Percentiles rank a stretch among this genome's conserved stretches.
These are phyloP conservation scores for Nicotiana attenuata DNA, from an alignment of 257 asterid genomes.

Conservation along the genomic window DNA sequence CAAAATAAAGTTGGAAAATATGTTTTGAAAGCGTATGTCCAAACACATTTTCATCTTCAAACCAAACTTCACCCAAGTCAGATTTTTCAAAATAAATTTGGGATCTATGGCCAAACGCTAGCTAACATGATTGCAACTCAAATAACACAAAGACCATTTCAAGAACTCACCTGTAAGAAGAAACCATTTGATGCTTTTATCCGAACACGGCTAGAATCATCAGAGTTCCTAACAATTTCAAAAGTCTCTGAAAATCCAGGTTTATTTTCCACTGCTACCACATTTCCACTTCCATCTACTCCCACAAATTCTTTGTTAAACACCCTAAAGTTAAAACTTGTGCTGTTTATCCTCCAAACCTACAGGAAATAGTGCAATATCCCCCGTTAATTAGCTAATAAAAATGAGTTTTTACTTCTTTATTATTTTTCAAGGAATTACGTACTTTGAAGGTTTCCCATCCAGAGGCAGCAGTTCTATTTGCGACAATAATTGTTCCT, in stretches of 20 bases:
- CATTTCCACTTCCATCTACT: constrained; percentile 17
- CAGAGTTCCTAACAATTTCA: constrained; percentile 36
- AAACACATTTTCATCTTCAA: no score
- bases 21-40: no score
- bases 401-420: no score
- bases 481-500: constrained; percentile 58
- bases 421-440: neutral
- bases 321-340: constrained; percentile 51
- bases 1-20: no score
- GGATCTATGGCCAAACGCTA: no score
- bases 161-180: constrained; percentile 51
- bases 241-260: constrained; percentile 39
- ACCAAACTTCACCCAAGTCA: no score
- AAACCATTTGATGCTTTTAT: constrained; percentile 55
- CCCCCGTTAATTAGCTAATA: neutral
- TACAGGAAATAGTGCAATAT: neutral
- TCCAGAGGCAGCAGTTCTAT: constrained; percentile 55
- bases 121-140: neutral
- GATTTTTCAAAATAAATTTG: no score
- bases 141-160: neutral
- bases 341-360: constrained; percentile 74
- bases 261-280: constrained; percentile 28
- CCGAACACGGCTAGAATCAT: constrained; percentile 39
- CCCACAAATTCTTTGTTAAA: constrained; percentile 62
- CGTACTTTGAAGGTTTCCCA: constrained; percentile 77